Percentiles rank a stretch among this genome's conserved stretches.
Conservation (phyloP, 2,329 filamentous ascomycete species). For the Neonectria neomacrospora region DNA sequence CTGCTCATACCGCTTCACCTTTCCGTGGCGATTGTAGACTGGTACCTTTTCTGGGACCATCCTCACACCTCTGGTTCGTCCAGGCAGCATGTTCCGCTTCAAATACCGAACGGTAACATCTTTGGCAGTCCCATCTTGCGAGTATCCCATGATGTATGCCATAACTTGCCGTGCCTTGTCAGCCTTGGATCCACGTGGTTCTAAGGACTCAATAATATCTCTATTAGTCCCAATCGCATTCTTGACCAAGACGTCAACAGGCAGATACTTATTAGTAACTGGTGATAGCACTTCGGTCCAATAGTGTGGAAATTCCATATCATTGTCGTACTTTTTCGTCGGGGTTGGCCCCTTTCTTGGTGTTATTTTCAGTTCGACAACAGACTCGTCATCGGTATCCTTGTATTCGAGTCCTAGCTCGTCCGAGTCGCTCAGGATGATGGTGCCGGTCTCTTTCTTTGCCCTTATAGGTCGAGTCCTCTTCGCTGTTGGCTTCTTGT, state of each 20-base stretch:
- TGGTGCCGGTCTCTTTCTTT: slow-evolving; percentile 15
- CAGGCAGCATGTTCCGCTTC: slow-evolving; percentile 82
- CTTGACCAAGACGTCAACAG: slow-evolving; percentile 81
- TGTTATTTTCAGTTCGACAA: slow-evolving; percentile 64
- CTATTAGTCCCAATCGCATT: slow-evolving; percentile 76
- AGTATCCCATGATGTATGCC: slow-evolving; percentile 87
- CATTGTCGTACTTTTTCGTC: slow-evolving; percentile 72
- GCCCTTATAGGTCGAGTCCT: slow-evolving; percentile 25
- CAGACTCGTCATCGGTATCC: slow-evolving; percentile 68
- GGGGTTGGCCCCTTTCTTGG: slow-evolving; percentile 52
- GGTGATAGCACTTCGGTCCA: slow-evolving; percentile 93
- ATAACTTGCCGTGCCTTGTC: slow-evolving; percentile 90
- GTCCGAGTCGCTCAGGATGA: slow-evolving; percentile 55
- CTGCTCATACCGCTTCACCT: slow-evolving; percentile 78
- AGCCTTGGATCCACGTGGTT: slow-evolving; percentile 84
- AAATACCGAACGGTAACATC: slow-evolving; percentile 95
- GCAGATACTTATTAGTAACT: slow-evolving; percentile 79
- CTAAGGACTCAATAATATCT: slow-evolving; percentile 78
- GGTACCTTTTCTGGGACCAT: slow-evolving; percentile 83
- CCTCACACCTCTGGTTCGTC: slow-evolving; percentile 87
- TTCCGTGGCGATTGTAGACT: slow-evolving; percentile 80
- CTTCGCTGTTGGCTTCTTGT: slow-evolving; percentile 35
- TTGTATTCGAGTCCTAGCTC: slow-evolving; percentile 53
- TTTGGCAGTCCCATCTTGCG: slow-evolving; percentile 87
- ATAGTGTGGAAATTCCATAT: slow-evolving; percentile 87